These are phyloP conservation scores for Penicillium sp. DNA, from an alignment of 2,329 filamentous ascomycete genomes.

Conservation along the genomic window DNA sequence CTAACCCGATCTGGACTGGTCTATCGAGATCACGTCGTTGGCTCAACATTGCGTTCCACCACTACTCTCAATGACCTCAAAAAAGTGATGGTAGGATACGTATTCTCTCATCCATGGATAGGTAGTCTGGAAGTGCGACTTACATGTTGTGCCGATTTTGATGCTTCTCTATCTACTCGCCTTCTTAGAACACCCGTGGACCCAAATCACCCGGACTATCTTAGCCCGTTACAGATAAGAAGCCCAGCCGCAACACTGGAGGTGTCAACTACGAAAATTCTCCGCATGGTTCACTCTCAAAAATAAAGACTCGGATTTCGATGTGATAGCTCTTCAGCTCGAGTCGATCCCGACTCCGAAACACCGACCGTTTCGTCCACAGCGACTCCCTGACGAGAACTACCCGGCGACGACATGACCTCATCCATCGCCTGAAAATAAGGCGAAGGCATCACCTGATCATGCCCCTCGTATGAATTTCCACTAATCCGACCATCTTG, in stretches of 20 bases:
- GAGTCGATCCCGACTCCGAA: constrained; percentile 1
- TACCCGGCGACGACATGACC: constrained; percentile 6
- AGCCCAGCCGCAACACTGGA: background rate
- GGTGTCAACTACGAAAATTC: background rate
- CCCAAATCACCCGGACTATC: background rate
- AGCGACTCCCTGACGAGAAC: background rate
- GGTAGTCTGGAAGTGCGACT: constrained; percentile 47
- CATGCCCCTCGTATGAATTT: constrained; percentile 8
- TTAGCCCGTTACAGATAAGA: constrained; percentile 5
- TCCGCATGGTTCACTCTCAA: constrained; percentile 7
- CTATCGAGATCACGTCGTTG: no score
- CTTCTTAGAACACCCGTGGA: constrained; percentile 20
- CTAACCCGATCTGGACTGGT: no score
- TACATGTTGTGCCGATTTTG: constrained; percentile 44
- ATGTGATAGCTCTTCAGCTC: constrained; percentile 21
- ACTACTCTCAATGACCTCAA: no score
- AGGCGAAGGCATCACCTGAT: constrained; percentile 7
- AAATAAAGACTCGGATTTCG: constrained; percentile 22
- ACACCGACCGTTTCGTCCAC: background rate
- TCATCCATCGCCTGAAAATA: constrained; percentile 7
- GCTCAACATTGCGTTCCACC: no score
- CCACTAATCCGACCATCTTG: background rate
- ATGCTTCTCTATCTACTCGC: constrained; percentile 34
- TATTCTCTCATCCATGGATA: background rate
- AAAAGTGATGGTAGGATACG: no score